Evolutionary conservation across 2,329 filamentous ascomycete species (phyloP).

Genomic region (Lachnellula occidentalis): DNA sequence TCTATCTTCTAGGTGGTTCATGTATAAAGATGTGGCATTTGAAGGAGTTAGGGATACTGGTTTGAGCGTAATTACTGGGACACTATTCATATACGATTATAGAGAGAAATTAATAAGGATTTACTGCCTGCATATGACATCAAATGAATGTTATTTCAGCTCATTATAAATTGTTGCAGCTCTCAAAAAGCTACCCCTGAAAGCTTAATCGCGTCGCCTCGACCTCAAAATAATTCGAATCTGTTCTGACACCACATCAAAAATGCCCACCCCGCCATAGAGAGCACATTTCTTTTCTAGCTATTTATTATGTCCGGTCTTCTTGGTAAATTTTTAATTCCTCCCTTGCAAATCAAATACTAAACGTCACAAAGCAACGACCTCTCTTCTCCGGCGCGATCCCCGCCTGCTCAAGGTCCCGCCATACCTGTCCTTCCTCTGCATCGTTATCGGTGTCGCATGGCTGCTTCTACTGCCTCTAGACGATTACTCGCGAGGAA

Average conservation of each 20-base stretch:
- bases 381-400: conserved; percentile 70
- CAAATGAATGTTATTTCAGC: not conserved
- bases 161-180: not conserved
- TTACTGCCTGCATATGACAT: not conserved
- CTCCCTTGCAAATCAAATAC: not conserved
- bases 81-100: conserved; percentile 8
- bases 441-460: conserved; percentile 75
- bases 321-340: conserved; percentile 18
- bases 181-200: not conserved
- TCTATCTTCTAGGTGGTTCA: conserved; percentile 4
- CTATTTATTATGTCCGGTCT: conserved; percentile 11
- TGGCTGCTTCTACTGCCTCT: conserved; percentile 90
- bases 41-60: conserved; percentile 7
- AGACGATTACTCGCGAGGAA: conserved; percentile 82
- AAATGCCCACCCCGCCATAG: not conserved
- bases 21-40: conserved; percentile 24
- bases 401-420: conserved; percentile 77
- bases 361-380: conserved; percentile 38
- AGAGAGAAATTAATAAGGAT: conserved; percentile 13
- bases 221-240: not conserved
- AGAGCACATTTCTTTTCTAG: not conserved
- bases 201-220: conserved; percentile 8
- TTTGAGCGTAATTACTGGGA: not conserved
- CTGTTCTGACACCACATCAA: not conserved
- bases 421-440: conserved; percentile 80